These are phyloP conservation scores for Rosa chinensis DNA, from an alignment of 306 rosid species.

Conservation along the genomic window DNA sequence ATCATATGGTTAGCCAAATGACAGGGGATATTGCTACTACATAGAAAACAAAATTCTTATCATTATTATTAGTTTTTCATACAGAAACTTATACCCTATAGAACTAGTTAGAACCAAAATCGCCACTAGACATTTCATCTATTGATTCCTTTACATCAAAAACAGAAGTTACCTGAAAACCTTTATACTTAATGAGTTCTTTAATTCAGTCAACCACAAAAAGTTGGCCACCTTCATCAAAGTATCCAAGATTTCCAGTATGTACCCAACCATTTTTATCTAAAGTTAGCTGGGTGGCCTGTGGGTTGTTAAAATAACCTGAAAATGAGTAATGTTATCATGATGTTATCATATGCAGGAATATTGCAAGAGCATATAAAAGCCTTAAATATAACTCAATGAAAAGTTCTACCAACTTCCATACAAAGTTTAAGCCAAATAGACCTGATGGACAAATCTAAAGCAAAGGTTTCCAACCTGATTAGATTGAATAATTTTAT, in stretches of 20 bases:
- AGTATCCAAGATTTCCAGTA: conserved; percentile 96
- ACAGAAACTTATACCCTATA: background rate
- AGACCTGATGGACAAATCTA: background rate
- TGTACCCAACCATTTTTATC: conserved; percentile 83
- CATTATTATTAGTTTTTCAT: background rate
- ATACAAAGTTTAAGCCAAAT: too few relatives aligned
- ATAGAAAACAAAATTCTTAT: background rate
- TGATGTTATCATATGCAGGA: conserved; percentile 10
- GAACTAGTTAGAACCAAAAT: background rate
- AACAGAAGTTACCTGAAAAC: conserved; percentile 60
- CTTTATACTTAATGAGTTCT: conserved; percentile 93
- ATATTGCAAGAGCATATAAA: background rate
- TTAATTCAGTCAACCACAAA: conserved; percentile 89
- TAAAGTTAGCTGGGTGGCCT: conserved; percentile 70
- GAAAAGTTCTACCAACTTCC: too few relatives aligned
- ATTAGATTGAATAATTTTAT: background rate
- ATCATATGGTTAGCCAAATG: background rate
- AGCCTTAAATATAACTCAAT: background rate
- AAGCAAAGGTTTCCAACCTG: background rate
- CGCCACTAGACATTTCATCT: background rate
- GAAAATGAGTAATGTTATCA: conserved; percentile 27
- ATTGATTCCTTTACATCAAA: background rate
- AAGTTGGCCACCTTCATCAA: conserved; percentile 72
- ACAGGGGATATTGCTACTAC: background rate
- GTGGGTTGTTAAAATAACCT: conserved; percentile 85